These are phyloP conservation scores for Casuarina glauca DNA, from an alignment of 306 rosid genomes.

Conservation along the genomic window DNA sequence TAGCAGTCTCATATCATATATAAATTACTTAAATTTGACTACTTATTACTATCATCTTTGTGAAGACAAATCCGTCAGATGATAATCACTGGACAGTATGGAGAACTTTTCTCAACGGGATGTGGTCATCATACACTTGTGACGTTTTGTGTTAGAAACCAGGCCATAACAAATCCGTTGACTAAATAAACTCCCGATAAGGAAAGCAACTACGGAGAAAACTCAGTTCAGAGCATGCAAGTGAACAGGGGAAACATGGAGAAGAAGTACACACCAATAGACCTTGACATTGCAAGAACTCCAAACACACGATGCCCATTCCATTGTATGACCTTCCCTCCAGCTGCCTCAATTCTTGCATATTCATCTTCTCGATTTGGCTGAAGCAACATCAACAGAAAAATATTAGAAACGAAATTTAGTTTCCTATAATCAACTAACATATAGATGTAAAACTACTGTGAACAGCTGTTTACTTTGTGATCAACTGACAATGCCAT, in stretches of 20 bases:
- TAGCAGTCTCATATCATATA: neutral
- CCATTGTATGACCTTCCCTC: slow-evolving; percentile 95
- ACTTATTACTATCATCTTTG: neutral
- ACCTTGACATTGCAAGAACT: slow-evolving; percentile 93
- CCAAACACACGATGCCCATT: slow-evolving; percentile 90
- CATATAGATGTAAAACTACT: slow-evolving; percentile 8
- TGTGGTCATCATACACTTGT: neutral
- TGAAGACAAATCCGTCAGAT: slow-evolving; percentile 8
- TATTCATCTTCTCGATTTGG: slow-evolving; percentile 89
- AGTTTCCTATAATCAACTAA: slow-evolving; percentile 26
- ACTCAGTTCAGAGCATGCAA: slow-evolving; percentile 18
- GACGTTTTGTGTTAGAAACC: neutral
- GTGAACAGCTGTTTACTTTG: slow-evolving; percentile 51
- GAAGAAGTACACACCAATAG: slow-evolving; percentile 62
- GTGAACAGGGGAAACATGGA: slow-evolving; percentile 7
- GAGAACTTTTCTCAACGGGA: neutral
- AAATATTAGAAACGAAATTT: slow-evolving; percentile 18
- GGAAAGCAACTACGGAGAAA: neutral
- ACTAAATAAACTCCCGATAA: neutral
- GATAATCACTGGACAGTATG: neutral
- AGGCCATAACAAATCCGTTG: neutral
- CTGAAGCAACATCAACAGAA: slow-evolving; percentile 39
- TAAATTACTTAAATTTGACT: neutral
- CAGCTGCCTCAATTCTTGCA: slow-evolving; percentile 87
- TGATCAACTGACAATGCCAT: slow-evolving; percentile 85